A percentile compares a stretch with the other conserved stretches of the same genome.
These are phyloP conservation scores for Hypomontagnella submonticulosa DNA, from an alignment of 495 filamentous ascomycete species.

Conservation along the genomic window DNA sequence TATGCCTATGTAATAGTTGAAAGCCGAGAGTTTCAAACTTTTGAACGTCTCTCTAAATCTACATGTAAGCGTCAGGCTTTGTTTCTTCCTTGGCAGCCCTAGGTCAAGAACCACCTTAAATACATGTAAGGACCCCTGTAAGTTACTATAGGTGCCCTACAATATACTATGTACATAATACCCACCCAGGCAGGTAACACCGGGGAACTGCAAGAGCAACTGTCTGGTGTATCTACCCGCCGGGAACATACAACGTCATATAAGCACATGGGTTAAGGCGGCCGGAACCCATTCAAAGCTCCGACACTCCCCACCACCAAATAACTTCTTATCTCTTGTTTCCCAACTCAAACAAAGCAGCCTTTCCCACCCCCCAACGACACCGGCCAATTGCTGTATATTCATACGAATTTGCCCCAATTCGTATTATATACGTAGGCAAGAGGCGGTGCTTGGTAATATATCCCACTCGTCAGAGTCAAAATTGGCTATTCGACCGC, in stretches of 20 bases:
- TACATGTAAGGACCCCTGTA: neutral
- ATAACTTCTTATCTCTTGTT: constrained; percentile 10
- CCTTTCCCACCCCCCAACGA: neutral
- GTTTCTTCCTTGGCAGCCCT: neutral
- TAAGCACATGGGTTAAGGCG: constrained; percentile 23
- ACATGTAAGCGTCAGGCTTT: neutral
- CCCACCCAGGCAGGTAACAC: neutral
- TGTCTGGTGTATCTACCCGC: constrained; percentile 10
- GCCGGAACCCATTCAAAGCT: constrained; percentile 24
- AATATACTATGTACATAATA: constrained; percentile 10
- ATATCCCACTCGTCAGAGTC: constrained; percentile 2
- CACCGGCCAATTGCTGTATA: constrained; percentile 13
- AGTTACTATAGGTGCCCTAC: constrained; percentile 7
- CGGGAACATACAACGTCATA: constrained; percentile 37
- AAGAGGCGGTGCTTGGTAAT: constrained; percentile 8
- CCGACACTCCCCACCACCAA: constrained; percentile 13
- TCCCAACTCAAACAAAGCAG: neutral
- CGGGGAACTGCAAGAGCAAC: neutral
- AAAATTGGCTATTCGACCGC: constrained; percentile 23
- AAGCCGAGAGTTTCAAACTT: constrained; percentile 1
- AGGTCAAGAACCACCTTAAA: neutral
- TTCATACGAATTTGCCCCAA: constrained; percentile 18
- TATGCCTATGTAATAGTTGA: constrained; percentile 1
- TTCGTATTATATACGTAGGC: constrained; percentile 16
- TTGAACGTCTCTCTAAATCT: constrained; percentile 1